A percentile compares a stretch with the other conserved stretches of the same genome.
These are phyloP conservation scores for Hymenoscyphus repandus DNA, from an alignment of 2,329 filamentous ascomycete species.

Conservation along the genomic window DNA sequence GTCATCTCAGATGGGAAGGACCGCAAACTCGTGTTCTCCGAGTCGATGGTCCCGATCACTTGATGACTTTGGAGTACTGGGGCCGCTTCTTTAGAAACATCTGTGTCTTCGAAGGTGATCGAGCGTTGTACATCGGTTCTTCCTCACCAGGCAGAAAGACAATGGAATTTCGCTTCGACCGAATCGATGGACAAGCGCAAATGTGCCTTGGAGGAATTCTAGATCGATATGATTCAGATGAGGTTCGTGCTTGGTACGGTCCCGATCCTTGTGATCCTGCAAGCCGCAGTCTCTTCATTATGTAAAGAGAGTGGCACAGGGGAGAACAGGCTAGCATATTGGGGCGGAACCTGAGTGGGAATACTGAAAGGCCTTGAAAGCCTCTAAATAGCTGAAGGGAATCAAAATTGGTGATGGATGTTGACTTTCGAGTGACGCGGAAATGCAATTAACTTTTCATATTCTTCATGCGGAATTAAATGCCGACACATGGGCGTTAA, in stretches of 20 bases:
- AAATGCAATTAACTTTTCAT: too few species aligned
- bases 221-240: neutral
- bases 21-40: neutral
- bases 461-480: too few species aligned
- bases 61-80: constrained; percentile 4
- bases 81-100: neutral
- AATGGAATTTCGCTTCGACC: constrained; percentile 8
- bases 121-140: neutral
- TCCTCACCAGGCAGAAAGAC: neutral
- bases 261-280: constrained; percentile 1
- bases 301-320: too few species aligned
- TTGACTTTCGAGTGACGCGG: too few species aligned
- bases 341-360: too few species aligned
- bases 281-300: too few species aligned
- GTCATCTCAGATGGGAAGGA: neutral
- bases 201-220: constrained; percentile 2
- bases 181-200: constrained; percentile 5
- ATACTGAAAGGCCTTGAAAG: too few species aligned
- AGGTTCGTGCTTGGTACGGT: neutral
- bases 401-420: too few species aligned
- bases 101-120: constrained; percentile 4
- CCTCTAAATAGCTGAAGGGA: too few species aligned
- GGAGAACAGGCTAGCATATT: too few species aligned
- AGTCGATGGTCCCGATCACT: neutral
- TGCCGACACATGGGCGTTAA: too few species aligned